These are phyloP conservation scores for Papiliotrema fonsecae DNA, from an alignment of 1,284 basidiomycete species.

Conservation along the genomic window DNA sequence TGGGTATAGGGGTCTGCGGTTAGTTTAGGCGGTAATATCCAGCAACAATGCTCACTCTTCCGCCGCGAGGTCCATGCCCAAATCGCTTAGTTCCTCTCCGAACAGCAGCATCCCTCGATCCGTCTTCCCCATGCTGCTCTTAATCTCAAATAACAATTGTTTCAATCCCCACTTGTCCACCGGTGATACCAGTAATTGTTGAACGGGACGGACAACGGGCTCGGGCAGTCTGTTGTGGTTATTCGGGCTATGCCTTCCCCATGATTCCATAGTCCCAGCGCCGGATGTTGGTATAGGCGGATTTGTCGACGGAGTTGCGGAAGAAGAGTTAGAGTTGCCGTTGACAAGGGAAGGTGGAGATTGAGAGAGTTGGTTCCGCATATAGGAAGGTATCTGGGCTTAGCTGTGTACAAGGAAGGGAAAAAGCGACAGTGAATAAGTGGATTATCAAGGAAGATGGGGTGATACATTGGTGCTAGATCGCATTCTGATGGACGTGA, in stretches of 20 bases:
- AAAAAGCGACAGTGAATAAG: neutral
- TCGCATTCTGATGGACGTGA: too few species aligned
- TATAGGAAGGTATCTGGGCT: slow-evolving; percentile 27
- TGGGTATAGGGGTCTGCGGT: slow-evolving; percentile 71
- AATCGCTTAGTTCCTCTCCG: slow-evolving; percentile 86
- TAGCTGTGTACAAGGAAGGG: neutral
- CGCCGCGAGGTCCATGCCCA: slow-evolving; percentile 85
- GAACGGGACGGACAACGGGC: slow-evolving; percentile 80
- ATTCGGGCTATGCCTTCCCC: slow-evolving; percentile 31
- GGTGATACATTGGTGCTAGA: too few species aligned
- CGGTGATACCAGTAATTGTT: slow-evolving; percentile 88
- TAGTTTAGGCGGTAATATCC: neutral
- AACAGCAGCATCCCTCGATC: slow-evolving; percentile 81
- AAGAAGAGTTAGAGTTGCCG: slow-evolving; percentile 25
- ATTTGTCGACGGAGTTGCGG: slow-evolving; percentile 32
- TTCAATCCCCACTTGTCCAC: slow-evolving; percentile 94
- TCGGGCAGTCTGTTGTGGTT: slow-evolving; percentile 28
- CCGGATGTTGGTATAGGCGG: slow-evolving; percentile 20
- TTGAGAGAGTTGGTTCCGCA: slow-evolving; percentile 22
- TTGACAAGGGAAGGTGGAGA: slow-evolving; percentile 23
- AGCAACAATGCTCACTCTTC: slow-evolving; percentile 59
- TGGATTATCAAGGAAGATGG: neutral
- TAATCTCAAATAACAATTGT: slow-evolving; percentile 84
- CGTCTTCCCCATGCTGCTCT: slow-evolving; percentile 67
- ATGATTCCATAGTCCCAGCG: slow-evolving; percentile 28